These are phyloP conservation scores for Chaetomiaceae sp. DNA, from an alignment of 2,329 filamentous ascomycete genomes.

Conservation along the genomic window DNA sequence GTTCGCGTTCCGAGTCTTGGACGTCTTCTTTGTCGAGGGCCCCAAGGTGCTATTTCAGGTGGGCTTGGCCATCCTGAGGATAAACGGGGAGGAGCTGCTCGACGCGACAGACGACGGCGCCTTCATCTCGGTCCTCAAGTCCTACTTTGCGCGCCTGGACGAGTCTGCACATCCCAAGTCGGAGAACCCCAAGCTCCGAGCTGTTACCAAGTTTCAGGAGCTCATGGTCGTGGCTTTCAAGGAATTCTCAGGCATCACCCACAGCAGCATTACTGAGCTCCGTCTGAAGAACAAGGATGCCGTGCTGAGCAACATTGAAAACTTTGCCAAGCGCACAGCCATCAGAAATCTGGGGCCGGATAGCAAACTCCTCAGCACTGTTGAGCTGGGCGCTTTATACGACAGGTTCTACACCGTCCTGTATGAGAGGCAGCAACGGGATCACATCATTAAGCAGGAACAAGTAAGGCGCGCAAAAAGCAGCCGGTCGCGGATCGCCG, in stretches of 20 bases:
- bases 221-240: constrained; percentile 99
- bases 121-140: constrained; percentile 93
- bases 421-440: constrained; percentile 85
- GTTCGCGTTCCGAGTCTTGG: constrained; percentile 92
- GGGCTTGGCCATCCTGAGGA: constrained; percentile 89
- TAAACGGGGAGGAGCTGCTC: constrained; percentile 92
- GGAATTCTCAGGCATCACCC: constrained; percentile 93
- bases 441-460: constrained; percentile 72
- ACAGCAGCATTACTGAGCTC: constrained; percentile 84
- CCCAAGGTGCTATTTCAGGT: constrained; percentile 97
- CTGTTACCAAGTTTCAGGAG: constrained; percentile 94
- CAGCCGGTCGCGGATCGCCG: constrained; percentile 39
- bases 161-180: constrained; percentile 95
- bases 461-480: constrained; percentile 61
- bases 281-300: constrained; percentile 89
- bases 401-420: constrained; percentile 90
- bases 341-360: constrained; percentile 94
- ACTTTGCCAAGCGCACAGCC: constrained; percentile 92
- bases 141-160: constrained; percentile 87
- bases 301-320: constrained; percentile 93
- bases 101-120: constrained; percentile 92
- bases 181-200: constrained; percentile 88
- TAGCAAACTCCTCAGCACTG: constrained; percentile 80
- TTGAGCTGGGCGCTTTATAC: constrained; percentile 85
- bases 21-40: constrained; percentile 97